Evolutionary conservation across 805 yeast species (phyloP).

Genomic region (Candida stauntonica): DNA sequence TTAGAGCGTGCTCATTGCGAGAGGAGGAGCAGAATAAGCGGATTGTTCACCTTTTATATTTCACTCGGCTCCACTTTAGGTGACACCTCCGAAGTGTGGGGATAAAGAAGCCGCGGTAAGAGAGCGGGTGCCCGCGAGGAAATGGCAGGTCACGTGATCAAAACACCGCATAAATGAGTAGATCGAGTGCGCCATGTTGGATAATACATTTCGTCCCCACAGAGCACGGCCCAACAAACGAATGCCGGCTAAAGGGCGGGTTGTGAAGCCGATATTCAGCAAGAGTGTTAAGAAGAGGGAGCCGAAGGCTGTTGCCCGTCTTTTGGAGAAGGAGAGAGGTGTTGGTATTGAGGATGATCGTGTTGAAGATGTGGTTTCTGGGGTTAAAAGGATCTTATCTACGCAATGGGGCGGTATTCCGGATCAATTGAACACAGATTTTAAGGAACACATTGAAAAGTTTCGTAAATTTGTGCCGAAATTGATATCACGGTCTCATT

Average conservation of each 20-base stretch:
- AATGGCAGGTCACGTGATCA: constrained; percentile 6
- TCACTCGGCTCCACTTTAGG: too few relatives aligned
- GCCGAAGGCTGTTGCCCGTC: constrained; percentile 9
- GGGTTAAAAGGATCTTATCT: constrained; percentile 7
- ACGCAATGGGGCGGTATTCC: constrained; percentile 19
- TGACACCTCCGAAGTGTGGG: neutral
- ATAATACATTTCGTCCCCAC: neutral
- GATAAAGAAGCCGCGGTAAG: neutral
- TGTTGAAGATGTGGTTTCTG: constrained; percentile 1
- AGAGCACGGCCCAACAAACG: too few relatives aligned
- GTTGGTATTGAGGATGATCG: constrained; percentile 1
- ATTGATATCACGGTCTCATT: constrained; percentile 29
- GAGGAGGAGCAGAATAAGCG: too few relatives aligned
- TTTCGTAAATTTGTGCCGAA: constrained; percentile 14
- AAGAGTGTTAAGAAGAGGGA: constrained; percentile 5
- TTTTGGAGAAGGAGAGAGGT: neutral
- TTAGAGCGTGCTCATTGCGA: neutral
- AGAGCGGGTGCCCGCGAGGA: neutral
- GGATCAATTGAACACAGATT: constrained; percentile 14
- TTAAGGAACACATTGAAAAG: constrained; percentile 17
- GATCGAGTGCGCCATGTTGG: too few relatives aligned
- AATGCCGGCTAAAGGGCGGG: neutral
- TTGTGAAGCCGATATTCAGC: constrained; percentile 1
- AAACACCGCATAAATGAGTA: too few relatives aligned
- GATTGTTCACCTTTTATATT: too few relatives aligned